A percentile compares a stretch with the other conserved stretches of the same genome.
phyloP scores from a whole-genome alignment of 352 stramenopile genomes.

The Phytopythium montanum region DNA sequence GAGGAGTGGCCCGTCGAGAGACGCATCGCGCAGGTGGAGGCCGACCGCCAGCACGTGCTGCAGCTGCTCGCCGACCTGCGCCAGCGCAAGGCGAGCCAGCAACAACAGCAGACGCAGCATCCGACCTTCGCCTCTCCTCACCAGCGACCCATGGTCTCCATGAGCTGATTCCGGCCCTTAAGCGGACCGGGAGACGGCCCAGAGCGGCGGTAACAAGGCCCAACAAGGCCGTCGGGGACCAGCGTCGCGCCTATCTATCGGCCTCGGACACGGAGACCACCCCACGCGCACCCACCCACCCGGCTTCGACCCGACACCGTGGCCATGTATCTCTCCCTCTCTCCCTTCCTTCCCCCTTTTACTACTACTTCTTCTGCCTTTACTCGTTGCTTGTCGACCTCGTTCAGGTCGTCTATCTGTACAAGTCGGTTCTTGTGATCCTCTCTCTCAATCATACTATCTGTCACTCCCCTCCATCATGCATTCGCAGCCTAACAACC shows the following conservation, averaged over 20 bases:
- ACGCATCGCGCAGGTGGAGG: slow-evolving; percentile 78
- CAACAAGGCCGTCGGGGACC: too few species aligned
- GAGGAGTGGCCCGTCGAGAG: slow-evolving; percentile 78
- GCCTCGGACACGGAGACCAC: slow-evolving; percentile 4
- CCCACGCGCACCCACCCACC: neutral
- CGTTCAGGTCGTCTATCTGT: neutral
- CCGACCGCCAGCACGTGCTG: slow-evolving; percentile 68
- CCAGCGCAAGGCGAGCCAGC: slow-evolving; percentile 42
- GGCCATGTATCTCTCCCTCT: neutral
- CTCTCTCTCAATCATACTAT: too few species aligned
- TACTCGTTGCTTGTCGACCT: neutral
- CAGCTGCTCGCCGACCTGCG: slow-evolving; percentile 76
- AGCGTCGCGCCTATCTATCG: slow-evolving; percentile 4
- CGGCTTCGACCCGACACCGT: neutral
- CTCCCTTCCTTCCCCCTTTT: neutral
- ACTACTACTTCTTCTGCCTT: neutral
- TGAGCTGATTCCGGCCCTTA: slow-evolving; percentile 18
- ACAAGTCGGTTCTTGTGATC: slow-evolving; percentile 2
- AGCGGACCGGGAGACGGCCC: too few species aligned
- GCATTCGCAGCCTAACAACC: neutral
- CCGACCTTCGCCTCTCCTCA: slow-evolving; percentile 5
- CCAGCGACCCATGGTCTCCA: slow-evolving; percentile 39
- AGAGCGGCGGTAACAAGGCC: too few species aligned
- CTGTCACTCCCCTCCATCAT: too few species aligned
- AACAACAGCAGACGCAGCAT: slow-evolving; percentile 26